These are phyloP conservation scores for Harringtonia aguacate DNA, from an alignment of 2,329 filamentous ascomycete genomes.

Conservation along the genomic window DNA sequence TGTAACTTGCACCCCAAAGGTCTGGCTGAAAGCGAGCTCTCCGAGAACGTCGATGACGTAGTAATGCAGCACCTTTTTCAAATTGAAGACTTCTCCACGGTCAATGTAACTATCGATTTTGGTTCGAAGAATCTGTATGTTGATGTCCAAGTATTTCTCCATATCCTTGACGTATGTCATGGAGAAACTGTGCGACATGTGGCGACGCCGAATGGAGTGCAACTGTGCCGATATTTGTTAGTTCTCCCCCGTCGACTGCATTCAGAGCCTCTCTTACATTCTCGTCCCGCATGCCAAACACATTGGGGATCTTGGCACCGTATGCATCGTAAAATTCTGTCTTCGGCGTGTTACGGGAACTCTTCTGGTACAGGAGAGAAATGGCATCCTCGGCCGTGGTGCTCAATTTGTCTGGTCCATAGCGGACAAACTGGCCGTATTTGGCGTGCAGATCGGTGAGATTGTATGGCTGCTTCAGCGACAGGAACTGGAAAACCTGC, in stretches of 20 bases:
- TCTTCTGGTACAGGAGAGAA: conserved; percentile 13
- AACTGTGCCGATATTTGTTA: background rate
- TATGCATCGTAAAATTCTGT: conserved; percentile 24
- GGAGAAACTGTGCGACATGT: conserved; percentile 23
- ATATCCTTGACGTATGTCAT: conserved; percentile 21
- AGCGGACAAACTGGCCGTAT: conserved; percentile 18
- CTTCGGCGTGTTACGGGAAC: conserved; percentile 19
- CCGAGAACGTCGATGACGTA: conserved; percentile 17
- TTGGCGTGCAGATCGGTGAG: conserved; percentile 16
- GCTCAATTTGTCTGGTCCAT: conserved; percentile 20
- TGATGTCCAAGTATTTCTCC: conserved; percentile 21
- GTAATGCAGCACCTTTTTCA: conserved; percentile 19
- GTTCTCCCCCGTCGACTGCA: too few relatives aligned
- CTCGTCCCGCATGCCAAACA: conserved; percentile 23
- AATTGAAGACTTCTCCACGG: conserved; percentile 15
- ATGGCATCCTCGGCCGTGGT: conserved; percentile 18
- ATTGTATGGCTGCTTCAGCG: conserved; percentile 15
- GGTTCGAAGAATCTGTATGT: conserved; percentile 17
- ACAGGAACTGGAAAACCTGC: conserved; percentile 13
- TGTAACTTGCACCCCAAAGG: conserved; percentile 18
- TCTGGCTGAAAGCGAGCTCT: conserved; percentile 20
- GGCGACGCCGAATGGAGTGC: conserved; percentile 15
- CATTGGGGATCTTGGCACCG: conserved; percentile 18
- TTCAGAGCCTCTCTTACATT: conserved; percentile 5
- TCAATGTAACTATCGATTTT: conserved; percentile 10